phyloP scores from a whole-genome alignment of 2,329 filamentous ascomycete species.

The Xylariales sp. region DNA sequence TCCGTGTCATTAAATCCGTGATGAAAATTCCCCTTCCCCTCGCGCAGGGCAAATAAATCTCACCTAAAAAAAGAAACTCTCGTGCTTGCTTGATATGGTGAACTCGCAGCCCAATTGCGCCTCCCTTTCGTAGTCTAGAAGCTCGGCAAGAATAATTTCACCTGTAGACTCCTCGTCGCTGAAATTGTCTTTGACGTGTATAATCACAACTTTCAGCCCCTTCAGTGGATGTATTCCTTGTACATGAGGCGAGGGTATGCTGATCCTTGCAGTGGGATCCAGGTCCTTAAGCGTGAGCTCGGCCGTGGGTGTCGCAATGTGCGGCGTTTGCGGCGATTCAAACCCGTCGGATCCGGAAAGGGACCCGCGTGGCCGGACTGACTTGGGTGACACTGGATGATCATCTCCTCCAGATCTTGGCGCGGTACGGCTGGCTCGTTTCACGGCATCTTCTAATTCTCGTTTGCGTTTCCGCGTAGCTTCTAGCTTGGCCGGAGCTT shows the following conservation, averaged over 20 bases:
- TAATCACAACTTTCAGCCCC: constrained; percentile 78
- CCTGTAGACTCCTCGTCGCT: constrained; percentile 62
- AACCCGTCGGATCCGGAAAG: constrained; percentile 11
- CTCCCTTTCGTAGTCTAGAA: constrained; percentile 62
- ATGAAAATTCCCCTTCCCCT: too few relatives aligned
- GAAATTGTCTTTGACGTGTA: constrained; percentile 88
- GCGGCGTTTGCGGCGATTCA: constrained; percentile 39
- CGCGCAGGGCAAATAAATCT: background rate
- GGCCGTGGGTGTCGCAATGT: constrained; percentile 42
- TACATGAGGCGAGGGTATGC: constrained; percentile 12
- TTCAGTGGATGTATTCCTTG: constrained; percentile 48
- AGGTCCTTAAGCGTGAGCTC: constrained; percentile 38
- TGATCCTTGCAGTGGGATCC: constrained; percentile 15
- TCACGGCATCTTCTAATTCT: constrained; percentile 28
- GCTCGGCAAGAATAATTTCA: constrained; percentile 65
- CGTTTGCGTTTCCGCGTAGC: constrained; percentile 62
- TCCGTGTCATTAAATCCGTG: too few relatives aligned
- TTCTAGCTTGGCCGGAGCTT: constrained; percentile 37
- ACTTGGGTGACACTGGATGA: constrained; percentile 49
- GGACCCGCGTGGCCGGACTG: constrained; percentile 25
- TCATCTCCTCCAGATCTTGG: constrained; percentile 26
- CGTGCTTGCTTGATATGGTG: constrained; percentile 63
- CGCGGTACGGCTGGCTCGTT: constrained; percentile 10
- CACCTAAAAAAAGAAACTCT: constrained; percentile 47
- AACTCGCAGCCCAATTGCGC: constrained; percentile 75